These are phyloP conservation scores for Ogataea chonburiensis DNA, from an alignment of 805 yeast genomes.

Conservation along the genomic window DNA sequence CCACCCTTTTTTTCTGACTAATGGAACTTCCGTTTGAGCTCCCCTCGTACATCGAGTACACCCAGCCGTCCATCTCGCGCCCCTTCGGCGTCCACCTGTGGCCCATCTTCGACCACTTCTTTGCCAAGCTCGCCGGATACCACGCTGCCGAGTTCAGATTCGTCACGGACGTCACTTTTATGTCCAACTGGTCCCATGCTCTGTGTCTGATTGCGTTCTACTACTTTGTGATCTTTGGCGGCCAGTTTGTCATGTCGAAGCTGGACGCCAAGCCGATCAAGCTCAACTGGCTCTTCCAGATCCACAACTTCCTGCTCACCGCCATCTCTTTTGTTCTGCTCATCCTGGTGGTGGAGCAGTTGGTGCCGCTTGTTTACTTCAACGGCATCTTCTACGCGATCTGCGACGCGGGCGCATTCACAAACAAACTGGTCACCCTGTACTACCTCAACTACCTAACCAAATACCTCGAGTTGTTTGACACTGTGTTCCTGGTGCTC, in stretches of 20 bases:
- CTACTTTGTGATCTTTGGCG: conserved; percentile 83
- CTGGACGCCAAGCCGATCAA: conserved; percentile 62
- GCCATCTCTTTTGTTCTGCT: conserved; percentile 63
- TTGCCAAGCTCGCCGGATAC: conserved; percentile 47
- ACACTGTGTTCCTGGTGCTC: conserved; percentile 87
- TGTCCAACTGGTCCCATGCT: conserved; percentile 62
- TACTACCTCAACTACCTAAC: conserved; percentile 91
- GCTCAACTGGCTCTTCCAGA: conserved; percentile 73
- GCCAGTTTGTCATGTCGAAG: conserved; percentile 59
- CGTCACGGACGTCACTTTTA: conserved; percentile 59
- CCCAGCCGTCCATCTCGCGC: conserved; percentile 27
- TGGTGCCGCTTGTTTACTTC: conserved; percentile 68
- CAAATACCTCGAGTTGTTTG: conserved; percentile 85
- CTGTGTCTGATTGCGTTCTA: conserved; percentile 56
- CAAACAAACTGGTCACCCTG: conserved; percentile 75
- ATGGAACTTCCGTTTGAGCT: conserved; percentile 16
- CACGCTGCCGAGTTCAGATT: conserved; percentile 70
- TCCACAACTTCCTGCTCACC: conserved; percentile 81
- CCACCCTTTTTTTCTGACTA: conserved; percentile 2
- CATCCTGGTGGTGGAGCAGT: conserved; percentile 75
- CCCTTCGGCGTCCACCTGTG: conserved; percentile 64
- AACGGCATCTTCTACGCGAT: conserved; percentile 84
- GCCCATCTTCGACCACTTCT: conserved; percentile 60
- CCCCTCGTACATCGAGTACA: conserved; percentile 29
- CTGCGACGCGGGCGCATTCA: conserved; percentile 76